Evolutionary conservation across 768 basidiomycete genomes (phyloP).

Genomic region (Erythrobasidium yunnanense): DNA sequence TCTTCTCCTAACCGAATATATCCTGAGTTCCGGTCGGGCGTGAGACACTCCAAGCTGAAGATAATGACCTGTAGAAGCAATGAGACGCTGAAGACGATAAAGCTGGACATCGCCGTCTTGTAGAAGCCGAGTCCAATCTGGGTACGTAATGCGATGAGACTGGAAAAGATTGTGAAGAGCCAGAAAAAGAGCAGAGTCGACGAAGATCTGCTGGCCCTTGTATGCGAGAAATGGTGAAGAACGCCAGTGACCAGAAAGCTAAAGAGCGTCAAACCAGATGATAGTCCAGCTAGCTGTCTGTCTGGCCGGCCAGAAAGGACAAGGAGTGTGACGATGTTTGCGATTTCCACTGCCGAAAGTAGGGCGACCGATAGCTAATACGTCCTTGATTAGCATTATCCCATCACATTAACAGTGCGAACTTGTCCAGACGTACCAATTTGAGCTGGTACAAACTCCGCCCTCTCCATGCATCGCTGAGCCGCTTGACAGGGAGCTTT

Average conservation of each 20-base stretch:
- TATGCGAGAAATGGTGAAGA: slow-evolving; percentile 13
- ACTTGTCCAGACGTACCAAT: slow-evolving; percentile 4
- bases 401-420: neutral
- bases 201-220: slow-evolving; percentile 29
- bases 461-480: slow-evolving; percentile 8
- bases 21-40: slow-evolving; percentile 47
- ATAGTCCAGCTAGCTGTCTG: neutral
- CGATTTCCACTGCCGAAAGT: neutral
- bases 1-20: slow-evolving; percentile 28
- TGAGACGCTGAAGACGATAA: slow-evolving; percentile 42
- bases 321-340: slow-evolving; percentile 8
- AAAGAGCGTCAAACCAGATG: slow-evolving; percentile 4
- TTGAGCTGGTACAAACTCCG: slow-evolving; percentile 11
- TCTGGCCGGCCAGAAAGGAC: neutral
- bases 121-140: slow-evolving; percentile 33
- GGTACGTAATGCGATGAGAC: slow-evolving; percentile 57
- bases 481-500: neutral
- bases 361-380: neutral
- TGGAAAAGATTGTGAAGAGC: slow-evolving; percentile 53
- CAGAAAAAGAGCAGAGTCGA: slow-evolving; percentile 68
- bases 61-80: slow-evolving; percentile 47
- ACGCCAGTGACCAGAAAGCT: neutral
- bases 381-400: neutral
- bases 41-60: slow-evolving; percentile 59
- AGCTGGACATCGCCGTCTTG: slow-evolving; percentile 28